phyloP scores from a whole-genome alignment of 2,329 filamentous ascomycete genomes.

The Penicillium sp. region DNA sequence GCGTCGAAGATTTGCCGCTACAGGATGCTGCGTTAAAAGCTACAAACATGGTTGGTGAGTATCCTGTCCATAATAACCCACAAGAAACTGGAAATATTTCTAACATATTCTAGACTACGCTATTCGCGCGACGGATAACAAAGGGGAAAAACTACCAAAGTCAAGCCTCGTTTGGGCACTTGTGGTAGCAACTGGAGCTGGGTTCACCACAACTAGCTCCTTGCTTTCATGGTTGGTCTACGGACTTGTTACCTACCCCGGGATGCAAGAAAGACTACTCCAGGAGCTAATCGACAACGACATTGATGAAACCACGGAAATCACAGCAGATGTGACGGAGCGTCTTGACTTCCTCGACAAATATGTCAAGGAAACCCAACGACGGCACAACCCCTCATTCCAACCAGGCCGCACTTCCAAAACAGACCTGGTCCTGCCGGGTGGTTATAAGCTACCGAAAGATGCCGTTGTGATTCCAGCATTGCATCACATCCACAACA shows the following conservation, averaged over 20 bases:
- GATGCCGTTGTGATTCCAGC: conserved; percentile 53
- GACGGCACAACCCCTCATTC: conserved; percentile 58
- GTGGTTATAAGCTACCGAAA: conserved; percentile 55
- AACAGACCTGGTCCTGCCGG: conserved; percentile 55
- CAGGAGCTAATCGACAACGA: conserved; percentile 55
- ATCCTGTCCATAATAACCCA: too few relatives aligned
- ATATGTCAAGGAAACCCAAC: conserved; percentile 58
- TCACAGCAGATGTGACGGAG: conserved; percentile 48
- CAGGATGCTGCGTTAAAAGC: conserved; percentile 45
- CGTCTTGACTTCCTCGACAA: conserved; percentile 44
- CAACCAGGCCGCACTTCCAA: conserved; percentile 57
- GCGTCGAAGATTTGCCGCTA: conserved; percentile 29
- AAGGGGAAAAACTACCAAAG: conserved; percentile 52
- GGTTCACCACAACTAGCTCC: conserved; percentile 58
- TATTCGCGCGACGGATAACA: conserved; percentile 50
- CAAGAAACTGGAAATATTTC: not conserved
- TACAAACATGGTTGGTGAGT: conserved; percentile 39
- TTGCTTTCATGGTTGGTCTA: conserved; percentile 58
- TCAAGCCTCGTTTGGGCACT: conserved; percentile 42
- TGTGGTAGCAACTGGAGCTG: conserved; percentile 53
- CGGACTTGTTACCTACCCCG: conserved; percentile 50
- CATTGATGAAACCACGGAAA: conserved; percentile 42
- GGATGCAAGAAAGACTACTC: conserved; percentile 54
- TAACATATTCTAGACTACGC: conserved; percentile 45
- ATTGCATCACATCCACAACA: conserved; percentile 47